phyloP scores from a whole-genome alignment of 805 yeast species.

The Candida qinlingensis region DNA sequence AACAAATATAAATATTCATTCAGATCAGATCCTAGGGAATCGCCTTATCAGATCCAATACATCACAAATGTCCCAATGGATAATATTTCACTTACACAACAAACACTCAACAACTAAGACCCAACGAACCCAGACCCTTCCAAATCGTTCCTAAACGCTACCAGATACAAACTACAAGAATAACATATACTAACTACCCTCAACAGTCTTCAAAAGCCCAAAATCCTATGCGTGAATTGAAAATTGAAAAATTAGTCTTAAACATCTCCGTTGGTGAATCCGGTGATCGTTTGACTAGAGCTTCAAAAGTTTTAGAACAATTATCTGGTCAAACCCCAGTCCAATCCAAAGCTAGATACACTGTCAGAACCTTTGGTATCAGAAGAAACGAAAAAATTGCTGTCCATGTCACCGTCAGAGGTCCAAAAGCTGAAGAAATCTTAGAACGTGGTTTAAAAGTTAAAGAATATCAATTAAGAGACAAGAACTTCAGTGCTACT shows the following conservation, averaged over 20 bases:
- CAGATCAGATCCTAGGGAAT: too few species aligned
- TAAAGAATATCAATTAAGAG: slow-evolving; percentile 96
- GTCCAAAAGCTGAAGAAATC: slow-evolving; percentile 99
- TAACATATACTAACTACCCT: slow-evolving; percentile 13
- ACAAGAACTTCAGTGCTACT: slow-evolving; percentile 94
- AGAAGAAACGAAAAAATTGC: slow-evolving; percentile 99
- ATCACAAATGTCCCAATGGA: too few species aligned
- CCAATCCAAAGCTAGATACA: slow-evolving; percentile 99
- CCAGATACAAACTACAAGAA: too few species aligned
- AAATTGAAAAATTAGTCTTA: slow-evolving; percentile 98
- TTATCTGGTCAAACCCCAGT: slow-evolving; percentile 99
- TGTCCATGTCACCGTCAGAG: slow-evolving; percentile 98
- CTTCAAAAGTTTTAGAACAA: slow-evolving; percentile 99
- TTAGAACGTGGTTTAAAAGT: slow-evolving; percentile 99
- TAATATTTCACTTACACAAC: too few species aligned
- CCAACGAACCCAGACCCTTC: too few species aligned
- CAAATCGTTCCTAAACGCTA: too few species aligned
- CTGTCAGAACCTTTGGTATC: slow-evolving; percentile 99
- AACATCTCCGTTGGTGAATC: slow-evolving; percentile 99
- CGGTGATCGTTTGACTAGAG: slow-evolving; percentile 99
- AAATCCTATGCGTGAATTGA: slow-evolving; percentile 98
- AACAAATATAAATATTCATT: too few species aligned
- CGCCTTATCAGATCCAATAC: too few species aligned
- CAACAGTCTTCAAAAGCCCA: slow-evolving; percentile 52
- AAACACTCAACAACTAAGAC: too few species aligned